phyloP scores from a whole-genome alignment of 2,329 filamentous ascomycete species.

The Botrytis squamosa region DNA sequence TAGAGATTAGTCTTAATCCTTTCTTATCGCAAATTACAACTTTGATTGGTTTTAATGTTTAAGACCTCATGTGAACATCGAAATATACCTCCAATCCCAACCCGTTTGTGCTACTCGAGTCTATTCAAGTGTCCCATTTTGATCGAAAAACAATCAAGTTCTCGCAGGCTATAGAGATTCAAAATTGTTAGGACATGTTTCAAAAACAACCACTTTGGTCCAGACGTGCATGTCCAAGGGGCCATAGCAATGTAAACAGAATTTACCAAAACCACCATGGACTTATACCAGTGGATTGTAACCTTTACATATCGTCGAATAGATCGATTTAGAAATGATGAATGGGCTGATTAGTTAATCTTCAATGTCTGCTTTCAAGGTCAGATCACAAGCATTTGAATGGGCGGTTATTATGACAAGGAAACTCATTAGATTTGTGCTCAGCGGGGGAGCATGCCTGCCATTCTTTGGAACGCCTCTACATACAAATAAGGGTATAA shows the following conservation, averaged over 20 bases:
- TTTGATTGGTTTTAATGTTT: not conserved
- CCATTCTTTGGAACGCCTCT: conserved; percentile 18
- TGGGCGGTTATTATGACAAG: not conserved
- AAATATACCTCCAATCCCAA: not conserved
- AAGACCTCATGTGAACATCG: not conserved
- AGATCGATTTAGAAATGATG: not conserved
- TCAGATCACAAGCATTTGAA: not conserved
- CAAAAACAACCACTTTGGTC: not conserved
- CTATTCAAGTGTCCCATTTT: not conserved
- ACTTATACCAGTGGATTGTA: not conserved
- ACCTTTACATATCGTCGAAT: not conserved
- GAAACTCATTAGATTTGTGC: not conserved
- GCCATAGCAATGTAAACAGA: not conserved
- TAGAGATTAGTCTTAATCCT: conserved; percentile 1
- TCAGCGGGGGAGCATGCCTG: not conserved
- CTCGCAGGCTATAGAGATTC: too few relatives aligned
- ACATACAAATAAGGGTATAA: conserved; percentile 21
- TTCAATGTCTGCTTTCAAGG: not conserved
- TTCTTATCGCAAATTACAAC: not conserved
- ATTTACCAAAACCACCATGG: not conserved
- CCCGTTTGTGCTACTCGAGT: not conserved
- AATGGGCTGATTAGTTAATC: not conserved
- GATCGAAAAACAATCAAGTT: not conserved
- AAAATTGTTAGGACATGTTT: not conserved
- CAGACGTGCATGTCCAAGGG: not conserved